Evolutionary conservation across 108 stramenopile genomes (phyloP).

Genomic region (Stephanodiscus minutulus): DNA sequence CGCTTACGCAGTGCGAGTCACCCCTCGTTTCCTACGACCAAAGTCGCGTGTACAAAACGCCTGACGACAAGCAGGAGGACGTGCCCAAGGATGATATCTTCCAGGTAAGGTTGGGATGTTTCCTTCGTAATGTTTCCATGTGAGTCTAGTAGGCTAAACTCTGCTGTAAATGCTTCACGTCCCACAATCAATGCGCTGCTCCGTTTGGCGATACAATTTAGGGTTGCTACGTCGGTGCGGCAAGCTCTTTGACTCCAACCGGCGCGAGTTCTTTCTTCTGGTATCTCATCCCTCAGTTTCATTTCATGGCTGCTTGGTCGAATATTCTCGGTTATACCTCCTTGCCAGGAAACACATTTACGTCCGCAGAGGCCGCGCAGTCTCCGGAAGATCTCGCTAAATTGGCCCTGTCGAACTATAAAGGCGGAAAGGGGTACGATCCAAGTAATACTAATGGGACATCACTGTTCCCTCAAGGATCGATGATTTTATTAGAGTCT

Average conservation of each 20-base stretch:
- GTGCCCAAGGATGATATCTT: constrained; percentile 47
- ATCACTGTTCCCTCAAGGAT: constrained; percentile 37
- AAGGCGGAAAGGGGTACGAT: constrained; percentile 25
- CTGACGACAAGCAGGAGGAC: constrained; percentile 33
- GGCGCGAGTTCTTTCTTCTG: constrained; percentile 20
- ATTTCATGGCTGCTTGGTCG: constrained; percentile 49
- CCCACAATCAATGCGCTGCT: neutral
- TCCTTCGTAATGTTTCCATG: neutral
- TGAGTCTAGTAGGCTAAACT: neutral
- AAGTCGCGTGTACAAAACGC: constrained; percentile 17
- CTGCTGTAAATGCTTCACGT: neutral
- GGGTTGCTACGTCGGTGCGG: constrained; percentile 41
- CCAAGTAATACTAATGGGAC: constrained; percentile 28
- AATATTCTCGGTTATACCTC: constrained; percentile 61
- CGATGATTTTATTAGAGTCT: constrained; percentile 12
- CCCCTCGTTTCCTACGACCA: constrained; percentile 44
- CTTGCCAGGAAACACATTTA: constrained; percentile 52
- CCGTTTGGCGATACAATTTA: constrained; percentile 1
- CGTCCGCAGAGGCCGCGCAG: constrained; percentile 30
- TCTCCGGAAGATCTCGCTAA: constrained; percentile 51
- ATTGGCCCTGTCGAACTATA: constrained; percentile 25
- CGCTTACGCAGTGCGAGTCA: constrained; percentile 13
- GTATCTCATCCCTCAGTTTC: constrained; percentile 56
- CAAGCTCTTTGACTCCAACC: constrained; percentile 10
- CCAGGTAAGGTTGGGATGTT: constrained; percentile 4